Percentiles rank a stretch among this genome's conserved stretches.
These are phyloP conservation scores for Mycena leptocephala DNA, from an alignment of 768 basidiomycete species.

Conservation along the genomic window DNA sequence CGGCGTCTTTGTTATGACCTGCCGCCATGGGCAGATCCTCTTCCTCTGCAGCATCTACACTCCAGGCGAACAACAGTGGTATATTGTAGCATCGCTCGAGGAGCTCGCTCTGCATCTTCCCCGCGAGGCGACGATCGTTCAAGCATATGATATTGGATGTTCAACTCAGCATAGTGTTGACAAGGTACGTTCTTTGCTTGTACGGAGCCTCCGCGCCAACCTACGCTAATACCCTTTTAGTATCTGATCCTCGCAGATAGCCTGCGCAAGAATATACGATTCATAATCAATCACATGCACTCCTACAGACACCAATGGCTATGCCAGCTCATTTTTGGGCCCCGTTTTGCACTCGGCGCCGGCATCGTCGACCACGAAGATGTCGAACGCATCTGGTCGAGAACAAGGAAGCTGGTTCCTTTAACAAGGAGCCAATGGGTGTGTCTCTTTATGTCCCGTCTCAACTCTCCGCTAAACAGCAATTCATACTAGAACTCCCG, in stretches of 20 bases:
- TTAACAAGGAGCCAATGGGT: background rate
- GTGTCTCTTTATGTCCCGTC: background rate
- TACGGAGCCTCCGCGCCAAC: too few relatives aligned
- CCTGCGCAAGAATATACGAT: constrained; percentile 36
- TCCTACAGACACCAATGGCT: constrained; percentile 5
- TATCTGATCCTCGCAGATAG: constrained; percentile 39
- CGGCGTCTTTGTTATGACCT: constrained; percentile 59
- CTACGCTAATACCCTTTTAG: constrained; percentile 30
- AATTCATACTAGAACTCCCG: constrained; percentile 39
- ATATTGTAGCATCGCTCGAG: constrained; percentile 51
- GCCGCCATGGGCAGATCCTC: constrained; percentile 40
- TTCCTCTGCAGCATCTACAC: too few relatives aligned
- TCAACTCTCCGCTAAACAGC: too few relatives aligned
- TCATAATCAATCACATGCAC: constrained; percentile 24
- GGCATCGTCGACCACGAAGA: constrained; percentile 56
- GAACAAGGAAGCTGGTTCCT: too few relatives aligned
- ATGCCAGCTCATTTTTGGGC: constrained; percentile 54
- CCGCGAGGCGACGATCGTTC: constrained; percentile 38
- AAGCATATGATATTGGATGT: constrained; percentile 45
- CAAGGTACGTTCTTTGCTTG: constrained; percentile 34
- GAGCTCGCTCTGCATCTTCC: constrained; percentile 48
- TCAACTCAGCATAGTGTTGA: constrained; percentile 39
- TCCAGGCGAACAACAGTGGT: constrained; percentile 58
- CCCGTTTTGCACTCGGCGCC: constrained; percentile 43
- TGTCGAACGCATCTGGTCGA: constrained; percentile 52